phyloP scores from a whole-genome alignment of 1,139 yeast species.

The Yamadazyma epiphylla region DNA sequence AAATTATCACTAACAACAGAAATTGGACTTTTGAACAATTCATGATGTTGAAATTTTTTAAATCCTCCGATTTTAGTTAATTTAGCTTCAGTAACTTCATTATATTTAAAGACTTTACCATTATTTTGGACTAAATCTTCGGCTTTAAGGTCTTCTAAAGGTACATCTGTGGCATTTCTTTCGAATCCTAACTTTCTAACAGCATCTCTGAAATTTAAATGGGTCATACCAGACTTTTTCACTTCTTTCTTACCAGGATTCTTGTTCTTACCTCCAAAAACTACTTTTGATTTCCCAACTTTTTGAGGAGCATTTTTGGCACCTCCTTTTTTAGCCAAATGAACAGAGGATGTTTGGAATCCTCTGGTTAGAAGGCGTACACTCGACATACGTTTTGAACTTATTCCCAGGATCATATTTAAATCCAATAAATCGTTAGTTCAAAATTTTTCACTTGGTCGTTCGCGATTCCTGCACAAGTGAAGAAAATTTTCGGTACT shows the following conservation, averaged over 20 bases:
- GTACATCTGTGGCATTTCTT: constrained; percentile 19
- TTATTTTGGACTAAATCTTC: constrained; percentile 10
- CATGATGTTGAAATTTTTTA: constrained; percentile 62
- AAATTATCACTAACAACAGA: constrained; percentile 46
- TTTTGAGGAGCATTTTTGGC: constrained; percentile 13
- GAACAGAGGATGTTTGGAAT: constrained; percentile 8
- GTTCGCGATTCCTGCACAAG: background rate
- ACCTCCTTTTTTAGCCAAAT: constrained; percentile 12
- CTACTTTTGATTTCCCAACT: constrained; percentile 24
- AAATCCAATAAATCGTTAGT: too few relatives aligned
- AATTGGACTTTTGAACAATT: constrained; percentile 54
- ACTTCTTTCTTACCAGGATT: constrained; percentile 11
- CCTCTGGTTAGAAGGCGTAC: constrained; percentile 1
- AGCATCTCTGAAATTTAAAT: constrained; percentile 37
- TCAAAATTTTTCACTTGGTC: constrained; percentile 2
- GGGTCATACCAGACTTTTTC: constrained; percentile 45
- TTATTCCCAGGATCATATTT: constrained; percentile 2
- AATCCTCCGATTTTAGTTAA: constrained; percentile 50
- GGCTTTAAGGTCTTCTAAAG: constrained; percentile 12
- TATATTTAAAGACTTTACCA: constrained; percentile 22
- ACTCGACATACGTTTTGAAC: constrained; percentile 2
- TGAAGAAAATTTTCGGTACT: constrained; percentile 1
- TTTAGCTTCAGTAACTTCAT: constrained; percentile 15
- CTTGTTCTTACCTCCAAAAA: constrained; percentile 23
- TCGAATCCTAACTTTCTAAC: constrained; percentile 34